Conservation (phyloP, 1,284 basidiomycete species). For the Tylopilus sp. region DNA sequence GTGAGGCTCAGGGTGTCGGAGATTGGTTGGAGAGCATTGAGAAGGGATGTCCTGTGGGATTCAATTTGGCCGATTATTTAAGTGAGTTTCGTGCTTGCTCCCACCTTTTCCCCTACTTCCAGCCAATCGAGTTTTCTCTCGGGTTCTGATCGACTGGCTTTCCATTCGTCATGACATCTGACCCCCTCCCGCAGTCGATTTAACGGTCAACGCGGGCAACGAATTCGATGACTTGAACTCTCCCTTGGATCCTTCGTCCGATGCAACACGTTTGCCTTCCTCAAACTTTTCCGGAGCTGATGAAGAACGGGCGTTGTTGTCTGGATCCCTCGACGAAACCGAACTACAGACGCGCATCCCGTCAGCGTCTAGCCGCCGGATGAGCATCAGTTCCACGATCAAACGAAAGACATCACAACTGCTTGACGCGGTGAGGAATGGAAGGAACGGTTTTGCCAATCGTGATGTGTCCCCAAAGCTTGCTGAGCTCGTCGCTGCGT, state of each 20-base stretch:
- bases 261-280: constrained; percentile 32
- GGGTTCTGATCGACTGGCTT: not conserved
- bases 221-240: constrained; percentile 41
- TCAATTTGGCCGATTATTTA: constrained; percentile 94
- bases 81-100: constrained; percentile 48
- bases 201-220: constrained; percentile 75
- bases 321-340: constrained; percentile 46
- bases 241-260: constrained; percentile 36
- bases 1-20: constrained; percentile 42
- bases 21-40: constrained; percentile 80
- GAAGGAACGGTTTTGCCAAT: constrained; percentile 36
- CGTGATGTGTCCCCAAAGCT: constrained; percentile 61
- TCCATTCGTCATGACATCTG: not conserved
- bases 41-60: constrained; percentile 87
- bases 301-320: constrained; percentile 54
- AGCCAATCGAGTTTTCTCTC: not conserved
- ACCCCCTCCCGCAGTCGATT: constrained; percentile 55
- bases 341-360: constrained; percentile 45
- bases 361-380: constrained; percentile 30
- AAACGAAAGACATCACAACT: constrained; percentile 76
- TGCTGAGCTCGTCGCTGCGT: constrained; percentile 70
- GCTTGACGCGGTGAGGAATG: constrained; percentile 60
- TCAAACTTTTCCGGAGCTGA: constrained; percentile 47
- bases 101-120: not conserved
- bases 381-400: constrained; percentile 52